Evolutionary conservation across 768 basidiomycete species (phyloP).

Genomic region (Dioszegia hungarica): DNA sequence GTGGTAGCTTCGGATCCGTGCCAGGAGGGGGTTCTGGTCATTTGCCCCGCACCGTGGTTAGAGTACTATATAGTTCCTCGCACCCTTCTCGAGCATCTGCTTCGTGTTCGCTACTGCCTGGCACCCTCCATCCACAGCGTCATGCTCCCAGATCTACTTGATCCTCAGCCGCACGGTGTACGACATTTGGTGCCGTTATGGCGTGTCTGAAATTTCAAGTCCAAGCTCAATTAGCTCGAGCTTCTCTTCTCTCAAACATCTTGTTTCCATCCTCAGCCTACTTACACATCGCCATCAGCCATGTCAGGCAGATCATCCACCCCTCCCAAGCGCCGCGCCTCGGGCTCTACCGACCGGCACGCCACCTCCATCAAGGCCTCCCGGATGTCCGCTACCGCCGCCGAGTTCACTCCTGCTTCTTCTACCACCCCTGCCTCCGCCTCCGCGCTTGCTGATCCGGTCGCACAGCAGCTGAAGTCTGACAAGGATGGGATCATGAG

Average conservation of each 20-base stretch:
- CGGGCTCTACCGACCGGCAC: conserved; percentile 1
- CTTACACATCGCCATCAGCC: background rate
- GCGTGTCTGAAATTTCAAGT: background rate
- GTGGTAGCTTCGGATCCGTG: background rate
- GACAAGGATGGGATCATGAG: conserved; percentile 3
- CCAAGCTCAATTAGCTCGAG: no score
- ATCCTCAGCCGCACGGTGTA: no score
- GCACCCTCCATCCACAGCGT: no score
- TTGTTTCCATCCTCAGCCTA: background rate
- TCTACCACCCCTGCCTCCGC: conserved; percentile 7
- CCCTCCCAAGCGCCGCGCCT: conserved; percentile 1
- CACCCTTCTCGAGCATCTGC: no score
- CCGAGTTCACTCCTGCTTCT: conserved; percentile 34
- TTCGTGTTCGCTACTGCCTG: no score
- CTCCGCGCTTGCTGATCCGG: no score
- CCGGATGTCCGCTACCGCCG: conserved; percentile 40
- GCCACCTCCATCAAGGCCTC: conserved; percentile 22
- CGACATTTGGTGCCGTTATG: background rate
- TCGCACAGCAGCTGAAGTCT: no score
- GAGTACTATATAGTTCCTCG: no score
- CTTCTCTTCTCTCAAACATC: background rate
- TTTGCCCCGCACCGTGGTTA: no score
- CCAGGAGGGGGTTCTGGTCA: no score
- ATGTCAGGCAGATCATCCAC: background rate
- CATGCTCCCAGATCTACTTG: no score